Percentiles rank a stretch among this genome's conserved stretches.
phyloP scores from a whole-genome alignment of 2,329 filamentous ascomycete species.

The Aspergillus sp. region DNA sequence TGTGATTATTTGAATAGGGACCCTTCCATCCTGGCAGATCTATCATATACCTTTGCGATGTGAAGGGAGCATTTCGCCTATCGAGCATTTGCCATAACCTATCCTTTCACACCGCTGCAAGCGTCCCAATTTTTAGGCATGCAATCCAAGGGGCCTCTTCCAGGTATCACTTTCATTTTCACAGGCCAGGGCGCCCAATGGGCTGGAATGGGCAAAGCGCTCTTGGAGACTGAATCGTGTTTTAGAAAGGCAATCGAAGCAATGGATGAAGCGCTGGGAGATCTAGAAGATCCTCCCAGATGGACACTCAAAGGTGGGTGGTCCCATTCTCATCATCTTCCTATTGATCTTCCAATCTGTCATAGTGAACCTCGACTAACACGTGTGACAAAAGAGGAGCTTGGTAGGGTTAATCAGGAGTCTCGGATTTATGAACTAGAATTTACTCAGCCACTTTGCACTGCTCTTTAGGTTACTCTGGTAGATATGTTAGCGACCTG shows the following conservation, averaged over 20 bases:
- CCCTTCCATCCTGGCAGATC: slow-evolving; percentile 1
- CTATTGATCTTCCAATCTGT: no score
- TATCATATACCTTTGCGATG: slow-evolving; percentile 11
- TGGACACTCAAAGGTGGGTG: not conserved
- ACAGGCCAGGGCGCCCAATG: slow-evolving; percentile 25
- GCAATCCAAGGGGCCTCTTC: not conserved
- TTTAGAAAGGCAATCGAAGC: not conserved
- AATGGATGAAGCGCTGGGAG: not conserved
- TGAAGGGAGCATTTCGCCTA: slow-evolving; percentile 9
- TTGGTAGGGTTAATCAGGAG: not conserved
- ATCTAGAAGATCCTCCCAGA: not conserved
- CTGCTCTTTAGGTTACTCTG: slow-evolving; percentile 16
- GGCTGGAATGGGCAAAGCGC: slow-evolving; percentile 17
- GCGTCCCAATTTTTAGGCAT: not conserved
- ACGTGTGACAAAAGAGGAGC: not conserved
- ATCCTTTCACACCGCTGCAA: not conserved
- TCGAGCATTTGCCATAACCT: not conserved
- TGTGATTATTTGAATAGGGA: not conserved
- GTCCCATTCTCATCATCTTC: not conserved
- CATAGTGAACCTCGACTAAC: no score
- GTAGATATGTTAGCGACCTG: slow-evolving; percentile 5
- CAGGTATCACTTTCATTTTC: slow-evolving; percentile 12
- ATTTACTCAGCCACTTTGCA: slow-evolving; percentile 16
- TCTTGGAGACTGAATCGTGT: not conserved
- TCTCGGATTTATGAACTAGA: not conserved